A percentile compares a stretch with the other conserved stretches of the same genome.
phyloP scores from a whole-genome alignment of 139 green algal species.

The Spirogloea muscicola region DNA sequence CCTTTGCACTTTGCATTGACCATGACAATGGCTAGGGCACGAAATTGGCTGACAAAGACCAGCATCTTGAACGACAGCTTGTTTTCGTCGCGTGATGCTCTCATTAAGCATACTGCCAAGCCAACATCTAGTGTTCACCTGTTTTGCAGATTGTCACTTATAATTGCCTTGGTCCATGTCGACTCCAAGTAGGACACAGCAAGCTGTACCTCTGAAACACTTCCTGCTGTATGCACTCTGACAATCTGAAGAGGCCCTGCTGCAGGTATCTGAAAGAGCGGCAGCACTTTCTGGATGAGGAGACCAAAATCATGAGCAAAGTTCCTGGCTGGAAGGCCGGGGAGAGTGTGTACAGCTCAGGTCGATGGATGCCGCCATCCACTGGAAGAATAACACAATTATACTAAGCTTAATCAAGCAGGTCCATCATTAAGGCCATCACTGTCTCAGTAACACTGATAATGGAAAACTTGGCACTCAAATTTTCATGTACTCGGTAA shows the following conservation, averaged over 20 bases:
- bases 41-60: no score
- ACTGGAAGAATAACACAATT: no score
- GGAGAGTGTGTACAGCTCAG: conserved; percentile 16
- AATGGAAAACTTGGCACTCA: no score
- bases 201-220: background rate
- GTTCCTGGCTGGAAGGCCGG: conserved; percentile 6
- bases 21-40: background rate
- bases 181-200: background rate
- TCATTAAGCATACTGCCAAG: no score
- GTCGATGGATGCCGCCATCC: conserved; percentile 21
- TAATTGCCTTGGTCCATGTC: background rate
- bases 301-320: conserved; percentile 4
- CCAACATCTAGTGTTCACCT: no score
- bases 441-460: no score
- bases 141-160: background rate
- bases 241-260: no score
- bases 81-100: no score
- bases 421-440: no score
- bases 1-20: background rate
- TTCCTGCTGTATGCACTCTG: background rate
- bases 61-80: no score
- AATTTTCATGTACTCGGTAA: no score
- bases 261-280: conserved; percentile 3
- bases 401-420: no score
- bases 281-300: background rate